Evolutionary conservation across 2,329 filamentous ascomycete species (phyloP).

Genomic region (Lecanicillium sp.): DNA sequence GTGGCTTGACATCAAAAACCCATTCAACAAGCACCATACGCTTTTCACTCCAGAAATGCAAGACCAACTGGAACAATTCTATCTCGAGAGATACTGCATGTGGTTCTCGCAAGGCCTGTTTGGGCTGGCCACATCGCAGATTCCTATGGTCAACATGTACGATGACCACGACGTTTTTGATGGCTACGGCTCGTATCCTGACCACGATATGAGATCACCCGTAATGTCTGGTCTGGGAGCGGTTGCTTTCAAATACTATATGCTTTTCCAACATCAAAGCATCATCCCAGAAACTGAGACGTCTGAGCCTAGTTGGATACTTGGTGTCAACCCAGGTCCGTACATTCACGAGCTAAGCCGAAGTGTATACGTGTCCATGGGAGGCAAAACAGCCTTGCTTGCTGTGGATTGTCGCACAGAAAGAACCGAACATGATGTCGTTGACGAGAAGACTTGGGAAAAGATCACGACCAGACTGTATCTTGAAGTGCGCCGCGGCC

Average conservation of each 20-base stretch:
- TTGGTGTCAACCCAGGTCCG: constrained; percentile 73
- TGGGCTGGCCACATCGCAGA: constrained; percentile 85
- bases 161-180: constrained; percentile 92
- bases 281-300: constrained; percentile 71
- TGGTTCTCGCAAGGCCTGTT: constrained; percentile 98
- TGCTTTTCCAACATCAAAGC: constrained; percentile 97
- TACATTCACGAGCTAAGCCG: constrained; percentile 85
- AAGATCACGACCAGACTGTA: constrained; percentile 82
- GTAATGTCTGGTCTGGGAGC: constrained; percentile 87
- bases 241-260: constrained; percentile 96
- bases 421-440: constrained; percentile 72
- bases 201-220: constrained; percentile 84
- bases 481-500: constrained; percentile 71
- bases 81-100: constrained; percentile 78
- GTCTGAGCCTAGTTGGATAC: constrained; percentile 84
- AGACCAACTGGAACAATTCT: constrained; percentile 81
- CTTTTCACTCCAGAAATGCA: constrained; percentile 79
- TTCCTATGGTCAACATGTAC: constrained; percentile 97
- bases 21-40: constrained; percentile 69
- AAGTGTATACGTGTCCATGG: constrained; percentile 79
- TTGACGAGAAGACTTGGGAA: constrained; percentile 77
- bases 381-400: constrained; percentile 71
- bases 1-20: constrained; percentile 78
- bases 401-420: constrained; percentile 91
- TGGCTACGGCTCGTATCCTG: constrained; percentile 87